A percentile compares a stretch with the other conserved stretches of the same genome.
These are phyloP conservation scores for Phallus indusiatus DNA, from an alignment of 768 basidiomycete species.

Conservation along the genomic window DNA sequence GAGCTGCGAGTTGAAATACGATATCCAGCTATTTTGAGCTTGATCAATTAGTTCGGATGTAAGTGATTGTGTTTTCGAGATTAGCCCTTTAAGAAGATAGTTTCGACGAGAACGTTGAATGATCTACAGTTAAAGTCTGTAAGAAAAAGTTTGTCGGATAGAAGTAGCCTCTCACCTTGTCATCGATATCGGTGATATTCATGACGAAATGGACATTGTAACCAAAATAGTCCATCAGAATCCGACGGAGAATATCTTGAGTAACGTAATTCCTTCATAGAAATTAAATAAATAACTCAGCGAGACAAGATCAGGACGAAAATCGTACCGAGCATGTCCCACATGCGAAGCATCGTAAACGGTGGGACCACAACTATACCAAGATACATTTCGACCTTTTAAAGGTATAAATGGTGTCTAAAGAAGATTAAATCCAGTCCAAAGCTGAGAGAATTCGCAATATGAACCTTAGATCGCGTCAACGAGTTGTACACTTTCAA, in stretches of 20 bases:
- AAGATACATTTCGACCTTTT: slow-evolving; percentile 72
- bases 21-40: slow-evolving; percentile 54
- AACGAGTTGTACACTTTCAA: slow-evolving; percentile 89
- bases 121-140: slow-evolving; percentile 51
- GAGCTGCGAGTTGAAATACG: slow-evolving; percentile 55
- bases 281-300: slow-evolving; percentile 5
- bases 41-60: slow-evolving; percentile 47
- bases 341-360: slow-evolving; percentile 98
- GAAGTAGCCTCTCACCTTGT: slow-evolving; percentile 60
- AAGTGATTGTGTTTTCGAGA: slow-evolving; percentile 41
- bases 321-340: slow-evolving; percentile 86
- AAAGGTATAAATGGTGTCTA: slow-evolving; percentile 72
- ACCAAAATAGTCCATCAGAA: slow-evolving; percentile 91
- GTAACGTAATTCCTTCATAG: slow-evolving; percentile 99
- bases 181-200: slow-evolving; percentile 99
- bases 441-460: not conserved
- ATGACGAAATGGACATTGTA: slow-evolving; percentile 98
- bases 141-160: slow-evolving; percentile 17
- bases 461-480: slow-evolving; percentile 74
- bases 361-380: slow-evolving; percentile 99
- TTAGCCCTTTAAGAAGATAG: slow-evolving; percentile 57
- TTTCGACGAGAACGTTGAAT: slow-evolving; percentile 84
- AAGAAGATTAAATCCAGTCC: not conserved
- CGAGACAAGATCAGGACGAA: not conserved
- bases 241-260: slow-evolving; percentile 82